Base-by-base conservation (phyloP, 371 early-diverging fungal species). In the Mortierella sp. region DNA sequence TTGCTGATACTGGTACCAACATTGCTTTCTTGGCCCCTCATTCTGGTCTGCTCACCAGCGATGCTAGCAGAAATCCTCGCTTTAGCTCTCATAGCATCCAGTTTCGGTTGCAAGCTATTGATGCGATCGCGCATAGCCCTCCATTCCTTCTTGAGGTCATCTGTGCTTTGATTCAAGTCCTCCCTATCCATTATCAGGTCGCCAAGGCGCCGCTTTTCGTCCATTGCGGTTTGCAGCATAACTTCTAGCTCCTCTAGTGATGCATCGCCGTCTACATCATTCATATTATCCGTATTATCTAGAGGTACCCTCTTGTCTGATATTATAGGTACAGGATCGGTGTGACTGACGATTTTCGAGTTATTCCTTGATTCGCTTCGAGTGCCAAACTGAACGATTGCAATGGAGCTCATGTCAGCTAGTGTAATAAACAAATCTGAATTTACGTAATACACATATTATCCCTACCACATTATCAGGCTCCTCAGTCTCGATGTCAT, bases 121-220 rank as follows among this genome's bases (percentile, higher is more conserved):
- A 80, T 67, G 2, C 71, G 67, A 15, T 70, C 71, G 26, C 65
- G 62, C 74, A 80, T 70, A 6, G 19, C 28, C 42, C 61, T 62
- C 70, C 80, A 67, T 34, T 70, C 64, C 51, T 57, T 66, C 35
- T 61, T 66, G 29, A 74, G 45, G n/a, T 65, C 57, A 15, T 35
- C 56, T 0, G 61, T 49, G 26, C 64, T 26, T 28, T 63, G 40
- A 49, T 70, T 53, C 29, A 51, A 3, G 5, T 80, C 80, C 15
- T 74, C 71, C 17, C 8, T 13, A n/a, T 74, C 74, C 70, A 74
- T 64, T 22, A 74, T 66, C 32, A 67, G 43, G 28, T 80, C 75
- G 8, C 71, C 71, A 3, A 80, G 68, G 22, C 80, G 80, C 23
- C 61, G 56, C 31, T 70, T 74, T 47, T 80, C 80, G n/a, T 67